Base-by-base conservation (phyloP, 306 rosid genomes). In the Cucumis melo region DNA sequence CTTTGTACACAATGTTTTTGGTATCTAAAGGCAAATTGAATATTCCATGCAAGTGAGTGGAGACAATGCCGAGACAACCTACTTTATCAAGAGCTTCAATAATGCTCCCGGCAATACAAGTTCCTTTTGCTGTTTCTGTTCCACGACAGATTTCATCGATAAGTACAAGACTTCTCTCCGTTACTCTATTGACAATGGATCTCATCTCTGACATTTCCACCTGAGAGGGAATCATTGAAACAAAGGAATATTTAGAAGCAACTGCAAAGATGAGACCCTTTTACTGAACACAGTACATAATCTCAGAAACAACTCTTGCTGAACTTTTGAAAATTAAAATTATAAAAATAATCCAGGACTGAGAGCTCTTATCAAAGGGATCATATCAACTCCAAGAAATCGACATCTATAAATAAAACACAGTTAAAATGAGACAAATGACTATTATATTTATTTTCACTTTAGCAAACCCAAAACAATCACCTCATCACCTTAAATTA, bases 71-170 rank as follows among this genome's bases (percentile, higher is more conserved):
- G 13, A 94, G 83, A 79, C 98, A 91, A 32, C 97, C 98, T 70
- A 86, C 80, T 51, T 63, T 58, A 82, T 94, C 96, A 54, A 94
- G 91, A 78, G 86, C 81, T 89, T 94, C 98, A 78, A 90, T 77
- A 66, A 94, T 85, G 84, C 98, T 89, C 68, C 98, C 98, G 7
- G 98, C 98, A 58, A 94, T 91, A 73, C 98, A 94, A 76, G 98
- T 94, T 59, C 98, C 98, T 83, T 94, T 94, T 4, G 92, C 94
- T 17, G 97, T 91, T 83, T 94, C 97, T 80, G 98, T 94, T 83
- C 98, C 98, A 38, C 98, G 88, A 81, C 98, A 94, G 75, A 94
- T 91, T 87, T 94, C 98, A 82, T 94, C 98, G 73, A 94, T 78
- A 78, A 94, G 98, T 77, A 94, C 92, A 23, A 94, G 97, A 83